Evolutionary conservation across 2,329 filamentous ascomycete genomes (phyloP), one percentile per base, ranked within the genome.

Genomic region (Thelonectria olida): DNA sequence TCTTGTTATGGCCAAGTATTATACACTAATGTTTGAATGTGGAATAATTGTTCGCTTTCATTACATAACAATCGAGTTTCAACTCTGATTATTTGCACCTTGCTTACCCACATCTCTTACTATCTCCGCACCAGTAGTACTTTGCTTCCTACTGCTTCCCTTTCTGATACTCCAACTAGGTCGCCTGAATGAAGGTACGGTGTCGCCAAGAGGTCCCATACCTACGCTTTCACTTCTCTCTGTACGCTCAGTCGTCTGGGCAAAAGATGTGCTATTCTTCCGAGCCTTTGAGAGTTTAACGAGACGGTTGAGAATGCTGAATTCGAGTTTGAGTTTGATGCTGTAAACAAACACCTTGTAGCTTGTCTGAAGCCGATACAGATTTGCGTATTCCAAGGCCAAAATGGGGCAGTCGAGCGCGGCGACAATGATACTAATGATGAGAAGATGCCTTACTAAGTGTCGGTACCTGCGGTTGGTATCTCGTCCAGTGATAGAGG

Each of bases 361-460:
- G 1, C 59, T 62, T 1, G 65, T 70, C 31, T 70, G 67, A 1
- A 72, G 50, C 3, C 66, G 74, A 52, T 67, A 73, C 0, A 71
- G 61, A 56, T 81, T 81, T 47, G 83, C 74, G 17, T 82, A 72
- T 6, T 65, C 68, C 78, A 84, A 12, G 1, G 51, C 53, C 0
- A 71, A 49, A 4, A 71, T 66, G 2, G 65, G 61, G 0, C 67
- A 48, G 50, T 83, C 80, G 60, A 83, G 75, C 0, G 76, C 23
- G 6, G 82, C 73, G 50, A 82, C 77, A 2, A 77, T 44, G 7
- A 80, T 64, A 56, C 82, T 82, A 20, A 82, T 78, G 2, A 72
- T 71, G 7, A 82, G 75, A 1, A 83, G 69, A 53, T 81, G 79
- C 45, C 75, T 64, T 4, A 71, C 42, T 5, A 72, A 6, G 23